Base-by-base conservation (phyloP, 164 flowering plant species). In the Vitis rupestris region DNA sequence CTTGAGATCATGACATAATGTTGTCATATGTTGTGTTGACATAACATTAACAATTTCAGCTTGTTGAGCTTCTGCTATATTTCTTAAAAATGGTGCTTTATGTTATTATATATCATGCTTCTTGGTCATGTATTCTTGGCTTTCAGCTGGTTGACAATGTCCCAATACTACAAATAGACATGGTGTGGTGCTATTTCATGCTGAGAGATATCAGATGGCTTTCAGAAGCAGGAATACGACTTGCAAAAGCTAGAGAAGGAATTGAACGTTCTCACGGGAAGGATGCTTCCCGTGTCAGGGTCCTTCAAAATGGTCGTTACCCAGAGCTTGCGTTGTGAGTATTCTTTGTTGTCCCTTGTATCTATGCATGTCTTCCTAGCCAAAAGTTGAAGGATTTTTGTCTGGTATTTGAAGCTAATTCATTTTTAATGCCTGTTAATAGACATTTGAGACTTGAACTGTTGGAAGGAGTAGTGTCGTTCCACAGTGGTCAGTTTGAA, bases 131-230 rank as follows among this genome's bases (percentile, higher is more conserved):
- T 75, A 10, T 49, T 54, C 23, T 72, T 63, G 65, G 4, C 48
- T 72, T 57, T 48, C 88, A 94, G 98, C 69, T 83, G 80, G 74
- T 91, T 64, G 99, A 95, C 82, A 95, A 95, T 81, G 89, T 87
- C 17, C 80, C 98, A 48, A 86, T 92, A 70, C 88, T 95, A 53
- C 98, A 91, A 87, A 85, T 95, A 72, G 99, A 95, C 80, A 92
- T 81, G 73, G 99, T 92, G 8, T 95, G 99, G 99, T 95, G 98
- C 75, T 95, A 91, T 77, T 95, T 95, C 75, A 82, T 95, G 99
- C 93, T 92, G 8, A 85, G 82, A 56, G 98, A 92, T 75, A 88
- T 95, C 72, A 86, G 82, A 58, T 86, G 88, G 84, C 90, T 95
- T 62, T 86, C 97, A 49, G 84, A 80, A 77, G 99, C 98, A 1